These are phyloP conservation scores for Vitis rupestris DNA, from an alignment of 164 flowering plant genomes.

Conservation along the genomic window DNA sequence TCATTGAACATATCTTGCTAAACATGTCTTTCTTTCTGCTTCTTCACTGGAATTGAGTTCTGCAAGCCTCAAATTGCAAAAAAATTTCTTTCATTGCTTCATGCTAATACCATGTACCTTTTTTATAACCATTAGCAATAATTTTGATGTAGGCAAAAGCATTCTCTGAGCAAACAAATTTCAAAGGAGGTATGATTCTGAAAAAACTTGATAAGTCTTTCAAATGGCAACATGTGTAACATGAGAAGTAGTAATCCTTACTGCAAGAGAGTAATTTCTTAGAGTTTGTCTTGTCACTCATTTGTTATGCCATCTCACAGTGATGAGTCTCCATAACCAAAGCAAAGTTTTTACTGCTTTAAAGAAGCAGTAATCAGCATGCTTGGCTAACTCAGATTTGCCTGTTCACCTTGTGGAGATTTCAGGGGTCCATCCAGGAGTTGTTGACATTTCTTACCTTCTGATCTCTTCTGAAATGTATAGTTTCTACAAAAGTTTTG, in stretches of 20 bases:
- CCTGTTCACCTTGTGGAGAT: too few relatives aligned
- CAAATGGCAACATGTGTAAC: neutral
- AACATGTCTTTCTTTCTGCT: neutral
- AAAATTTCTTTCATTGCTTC: neutral
- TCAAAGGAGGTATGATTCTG: slow-evolving; percentile 74
- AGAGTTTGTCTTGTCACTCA: too few relatives aligned
- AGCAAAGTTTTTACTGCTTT: neutral
- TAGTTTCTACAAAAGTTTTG: neutral
- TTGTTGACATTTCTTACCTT: too few relatives aligned
- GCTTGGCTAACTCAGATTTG: too few relatives aligned
- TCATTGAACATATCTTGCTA: neutral
- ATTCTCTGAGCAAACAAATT: slow-evolving; percentile 77
- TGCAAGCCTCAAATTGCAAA: too few relatives aligned
- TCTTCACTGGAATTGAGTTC: neutral
- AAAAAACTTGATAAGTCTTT: neutral
- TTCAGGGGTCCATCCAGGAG: too few relatives aligned
- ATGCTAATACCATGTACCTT: neutral
- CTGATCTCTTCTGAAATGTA: too few relatives aligned
- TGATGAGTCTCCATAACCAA: neutral
- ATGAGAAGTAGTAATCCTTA: neutral
- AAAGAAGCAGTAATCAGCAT: neutral
- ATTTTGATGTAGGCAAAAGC: slow-evolving; percentile 62
- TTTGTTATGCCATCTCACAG: too few relatives aligned
- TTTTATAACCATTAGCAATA: slow-evolving; percentile 7
- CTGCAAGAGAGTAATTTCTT: too few relatives aligned